phyloP scores from a whole-genome alignment of 139 green algal species.

The Coelastrella sp. region DNA sequence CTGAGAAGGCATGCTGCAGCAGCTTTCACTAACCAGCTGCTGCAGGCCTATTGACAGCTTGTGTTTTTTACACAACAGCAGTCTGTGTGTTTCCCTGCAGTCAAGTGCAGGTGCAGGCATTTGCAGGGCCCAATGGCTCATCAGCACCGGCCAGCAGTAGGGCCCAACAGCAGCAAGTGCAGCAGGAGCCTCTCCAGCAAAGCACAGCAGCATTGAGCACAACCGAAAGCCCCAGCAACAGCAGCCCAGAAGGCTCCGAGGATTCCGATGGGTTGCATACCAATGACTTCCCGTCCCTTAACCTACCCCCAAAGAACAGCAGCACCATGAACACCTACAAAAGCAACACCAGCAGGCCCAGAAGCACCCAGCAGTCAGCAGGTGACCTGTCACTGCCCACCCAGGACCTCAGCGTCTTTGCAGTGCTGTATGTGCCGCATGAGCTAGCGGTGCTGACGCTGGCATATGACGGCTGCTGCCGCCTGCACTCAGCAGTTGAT shows the following conservation, averaged over 20 bases:
- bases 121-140: neutral
- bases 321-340: neutral
- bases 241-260: no score
- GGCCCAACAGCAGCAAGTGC: neutral
- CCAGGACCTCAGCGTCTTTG: constrained; percentile 21
- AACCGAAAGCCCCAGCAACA: no score
- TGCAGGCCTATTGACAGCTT: neutral
- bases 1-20: no score
- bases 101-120: neutral
- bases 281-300: no score
- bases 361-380: neutral
- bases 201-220: no score
- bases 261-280: no score
- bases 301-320: neutral
- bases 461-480: constrained; percentile 36
- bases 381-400: neutral
- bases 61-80: neutral
- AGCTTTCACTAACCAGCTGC: no score
- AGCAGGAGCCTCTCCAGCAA: constrained; percentile 13
- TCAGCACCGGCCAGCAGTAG: neutral
- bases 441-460: constrained; percentile 25
- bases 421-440: constrained; percentile 14
- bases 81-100: neutral
- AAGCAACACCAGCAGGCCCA: neutral
- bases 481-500: constrained; percentile 33